Percentiles rank a stretch among this genome's conserved stretches.
Evolutionary conservation across 106 monocot species (phyloP).

Genomic region (Alisma plantagoaquatica): DNA sequence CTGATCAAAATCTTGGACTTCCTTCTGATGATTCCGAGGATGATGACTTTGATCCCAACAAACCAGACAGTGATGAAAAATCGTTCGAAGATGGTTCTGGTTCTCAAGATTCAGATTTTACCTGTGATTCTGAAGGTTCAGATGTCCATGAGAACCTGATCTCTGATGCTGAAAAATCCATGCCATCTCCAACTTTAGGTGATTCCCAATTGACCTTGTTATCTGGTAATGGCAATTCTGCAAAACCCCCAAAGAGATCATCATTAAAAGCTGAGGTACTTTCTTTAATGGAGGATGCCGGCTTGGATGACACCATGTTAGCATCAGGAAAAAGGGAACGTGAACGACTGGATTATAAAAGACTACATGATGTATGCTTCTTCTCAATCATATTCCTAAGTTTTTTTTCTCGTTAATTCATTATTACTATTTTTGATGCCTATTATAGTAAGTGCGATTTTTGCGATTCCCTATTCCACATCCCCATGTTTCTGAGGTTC

Average conservation of each 20-base stretch:
- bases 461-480: neutral
- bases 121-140: constrained; percentile 85
- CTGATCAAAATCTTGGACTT: constrained; percentile 27
- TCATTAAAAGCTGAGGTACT: constrained; percentile 9
- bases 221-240: constrained; percentile 2
- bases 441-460: neutral
- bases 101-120: constrained; percentile 77
- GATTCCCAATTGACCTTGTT: neutral
- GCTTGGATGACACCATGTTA: constrained; percentile 15
- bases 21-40: constrained; percentile 96
- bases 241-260: neutral
- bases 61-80: constrained; percentile 24
- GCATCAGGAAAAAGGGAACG: constrained; percentile 30
- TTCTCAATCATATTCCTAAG: too few relatives aligned
- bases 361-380: constrained; percentile 60
- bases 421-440: too few relatives aligned
- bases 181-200: constrained; percentile 11
- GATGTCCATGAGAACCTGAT: constrained; percentile 31
- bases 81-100: constrained; percentile 24
- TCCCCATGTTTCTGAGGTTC: too few relatives aligned
- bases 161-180: constrained; percentile 17
- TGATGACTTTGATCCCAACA: constrained; percentile 76
- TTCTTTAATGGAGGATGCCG: constrained; percentile 20
- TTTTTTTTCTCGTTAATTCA: too few relatives aligned
- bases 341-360: constrained; percentile 66